Base-by-base conservation (phyloP, 1,139 yeast species). In the Williopsis jadinii region DNA sequence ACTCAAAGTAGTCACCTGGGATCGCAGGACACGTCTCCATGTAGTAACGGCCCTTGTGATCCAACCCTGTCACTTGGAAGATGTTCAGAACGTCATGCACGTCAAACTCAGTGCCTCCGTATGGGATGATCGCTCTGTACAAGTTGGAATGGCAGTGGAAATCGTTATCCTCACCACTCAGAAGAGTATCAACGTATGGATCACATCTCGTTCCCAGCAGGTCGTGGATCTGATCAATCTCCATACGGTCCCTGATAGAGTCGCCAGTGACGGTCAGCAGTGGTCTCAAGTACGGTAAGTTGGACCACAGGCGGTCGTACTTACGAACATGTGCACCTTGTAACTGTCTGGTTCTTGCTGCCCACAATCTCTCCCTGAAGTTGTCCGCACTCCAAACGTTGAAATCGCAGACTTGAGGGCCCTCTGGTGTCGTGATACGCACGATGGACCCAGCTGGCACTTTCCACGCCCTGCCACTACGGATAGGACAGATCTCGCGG, bases 21-120 rank as follows among this genome's bases (percentile, higher is more conserved):
- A 68, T 63, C 3, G 84, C 78, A 3, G 85, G 85, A 51, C 81
- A 76, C 1, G 84, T 73, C 55, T 77, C 84, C 85, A 79, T 79
- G 56, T 76, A 80, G 56, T 80, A 80, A 56, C 76, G 83, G 52
- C 80, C 85, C 51, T 75, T 62, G 46, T 75, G 79, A 51, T 78
- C 75, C 49, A 79, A 67, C 0, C 86, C 86, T 0, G 85, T 80
- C 42, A 79, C 79, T 58, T 80, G 85, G 61, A 80, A 80, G 30
- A 80, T 84, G 59, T 80, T 80, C 48, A 80, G 64, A 4, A 80
- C 85, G 52, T 80, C 85, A 54, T 80, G 85, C 30, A 80, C 82
- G 52, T 79, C 84, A 46, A 68, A 73, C 55, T 80, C 85, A 6
- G 77, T 73, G 53, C 80, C 71, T 0, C 84, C 84, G 48, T 64